Evolutionary conservation across 305 asterid species (phyloP).

Genomic region (Solanum hybrid): DNA sequence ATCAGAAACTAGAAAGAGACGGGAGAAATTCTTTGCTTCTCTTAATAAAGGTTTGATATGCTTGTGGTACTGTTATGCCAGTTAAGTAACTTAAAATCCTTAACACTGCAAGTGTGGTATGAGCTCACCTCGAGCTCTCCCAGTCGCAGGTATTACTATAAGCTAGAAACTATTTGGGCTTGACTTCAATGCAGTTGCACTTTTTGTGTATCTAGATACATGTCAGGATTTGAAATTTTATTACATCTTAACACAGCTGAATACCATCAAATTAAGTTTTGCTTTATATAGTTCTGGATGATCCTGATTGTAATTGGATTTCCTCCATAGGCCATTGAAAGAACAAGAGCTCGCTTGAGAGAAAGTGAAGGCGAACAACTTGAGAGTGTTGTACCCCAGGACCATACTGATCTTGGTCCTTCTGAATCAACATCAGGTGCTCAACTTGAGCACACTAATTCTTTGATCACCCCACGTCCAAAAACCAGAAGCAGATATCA

Average conservation of each 20-base stretch:
- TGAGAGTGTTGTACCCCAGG: slow-evolving; percentile 45
- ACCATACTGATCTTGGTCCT: slow-evolving; percentile 33
- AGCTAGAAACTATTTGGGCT: background rate
- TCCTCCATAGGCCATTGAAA: slow-evolving; percentile 42
- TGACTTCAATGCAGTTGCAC: background rate
- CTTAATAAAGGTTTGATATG: background rate
- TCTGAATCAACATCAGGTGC: slow-evolving; percentile 38
- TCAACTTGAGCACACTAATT: slow-evolving; percentile 46
- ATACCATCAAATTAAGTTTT: background rate
- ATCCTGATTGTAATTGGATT: background rate
- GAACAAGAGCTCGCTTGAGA: slow-evolving; percentile 45
- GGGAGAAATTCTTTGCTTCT: background rate
- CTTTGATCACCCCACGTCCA: slow-evolving; percentile 38
- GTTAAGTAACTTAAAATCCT: background rate
- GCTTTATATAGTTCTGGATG: background rate
- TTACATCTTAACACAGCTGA: background rate
- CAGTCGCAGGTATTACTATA: background rate
- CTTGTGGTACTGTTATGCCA: background rate
- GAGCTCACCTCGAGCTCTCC: background rate
- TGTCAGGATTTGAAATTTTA: background rate
- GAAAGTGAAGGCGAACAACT: slow-evolving; percentile 43
- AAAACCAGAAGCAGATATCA: slow-evolving; percentile 16
- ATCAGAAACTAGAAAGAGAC: background rate
- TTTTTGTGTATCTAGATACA: background rate
- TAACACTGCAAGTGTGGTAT: background rate